These are phyloP conservation scores for Lophium mytilinum DNA, from an alignment of 495 filamentous ascomycete genomes.

Conservation along the genomic window DNA sequence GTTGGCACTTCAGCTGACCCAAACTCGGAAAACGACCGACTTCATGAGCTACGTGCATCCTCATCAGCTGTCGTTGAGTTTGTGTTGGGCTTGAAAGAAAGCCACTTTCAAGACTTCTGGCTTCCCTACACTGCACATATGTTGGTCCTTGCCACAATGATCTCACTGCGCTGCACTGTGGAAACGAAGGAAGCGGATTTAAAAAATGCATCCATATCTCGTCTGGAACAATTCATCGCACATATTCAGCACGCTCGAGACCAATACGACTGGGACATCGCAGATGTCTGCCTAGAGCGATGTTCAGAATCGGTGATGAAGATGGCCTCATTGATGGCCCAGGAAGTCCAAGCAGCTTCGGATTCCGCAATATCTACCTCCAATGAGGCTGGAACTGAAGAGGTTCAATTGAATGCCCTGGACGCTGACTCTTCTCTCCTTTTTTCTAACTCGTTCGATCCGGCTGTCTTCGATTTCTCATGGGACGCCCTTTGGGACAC, in stretches of 20 bases:
- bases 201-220: conserved; percentile 37
- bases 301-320: conserved; percentile 33
- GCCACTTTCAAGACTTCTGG: conserved; percentile 21
- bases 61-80: conserved; percentile 45
- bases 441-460: conserved; percentile 11
- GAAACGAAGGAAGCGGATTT: conserved; percentile 36
- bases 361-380: background rate
- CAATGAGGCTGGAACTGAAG: background rate
- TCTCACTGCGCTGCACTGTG: conserved; percentile 24
- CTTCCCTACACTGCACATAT: conserved; percentile 14
- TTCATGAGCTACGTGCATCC: conserved; percentile 42
- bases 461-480: conserved; percentile 15
- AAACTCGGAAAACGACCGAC: conserved; percentile 39
- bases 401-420: background rate
- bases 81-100: conserved; percentile 9
- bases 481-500: conserved; percentile 21
- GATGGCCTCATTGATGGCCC: conserved; percentile 21
- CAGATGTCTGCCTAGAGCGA: conserved; percentile 47
- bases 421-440: conserved; percentile 6
- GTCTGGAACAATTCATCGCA: conserved; percentile 40
- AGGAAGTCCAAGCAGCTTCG: background rate
- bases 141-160: conserved; percentile 11
- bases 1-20: conserved; percentile 29
- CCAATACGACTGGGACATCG: conserved; percentile 48
- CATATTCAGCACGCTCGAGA: conserved; percentile 44